Evolutionary conservation across 2,329 filamentous ascomycete genomes (phyloP).

Genomic region (Sphaerulina vaccinii): DNA sequence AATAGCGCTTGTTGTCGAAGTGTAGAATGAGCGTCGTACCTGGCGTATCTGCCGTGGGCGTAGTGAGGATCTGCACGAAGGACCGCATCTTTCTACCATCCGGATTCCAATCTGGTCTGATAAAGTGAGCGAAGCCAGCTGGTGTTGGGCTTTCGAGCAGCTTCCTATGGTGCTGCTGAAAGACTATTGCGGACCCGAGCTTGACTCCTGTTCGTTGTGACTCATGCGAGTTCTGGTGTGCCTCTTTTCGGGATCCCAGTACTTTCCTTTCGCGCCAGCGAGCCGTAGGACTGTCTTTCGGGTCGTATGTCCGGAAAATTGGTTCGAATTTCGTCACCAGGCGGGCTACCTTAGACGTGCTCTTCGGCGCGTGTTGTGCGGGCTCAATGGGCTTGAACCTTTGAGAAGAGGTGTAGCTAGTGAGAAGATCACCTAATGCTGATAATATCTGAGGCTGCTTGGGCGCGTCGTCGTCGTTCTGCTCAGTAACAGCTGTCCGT

Average conservation of each 20-base stretch:
- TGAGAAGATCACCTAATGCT: conserved; percentile 13
- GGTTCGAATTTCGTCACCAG: conserved; percentile 16
- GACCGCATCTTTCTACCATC: conserved; percentile 61
- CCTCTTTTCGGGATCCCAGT: conserved; percentile 1
- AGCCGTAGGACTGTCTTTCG: conserved; percentile 7
- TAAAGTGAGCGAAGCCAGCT: conserved; percentile 1
- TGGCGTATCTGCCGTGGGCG: conserved; percentile 83
- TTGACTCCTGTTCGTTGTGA: conserved; percentile 6
- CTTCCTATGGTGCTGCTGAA: neutral
- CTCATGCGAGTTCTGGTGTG: neutral
- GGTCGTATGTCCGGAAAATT: conserved; percentile 10
- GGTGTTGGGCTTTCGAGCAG: conserved; percentile 11
- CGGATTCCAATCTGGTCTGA: neutral
- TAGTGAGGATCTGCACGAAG: conserved; percentile 71
- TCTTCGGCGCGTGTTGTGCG: neutral
- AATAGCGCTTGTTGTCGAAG: conserved; percentile 77
- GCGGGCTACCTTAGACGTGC: neutral
- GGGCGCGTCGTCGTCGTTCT: neutral
- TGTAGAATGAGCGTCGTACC: conserved; percentile 76
- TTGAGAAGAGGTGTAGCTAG: conserved; percentile 6
- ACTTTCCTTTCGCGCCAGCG: conserved; percentile 14
- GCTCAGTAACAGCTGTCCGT: neutral
- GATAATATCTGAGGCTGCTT: neutral
- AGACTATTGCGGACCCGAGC: neutral
- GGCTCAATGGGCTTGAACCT: neutral